Percentiles rank a stretch among this genome's conserved stretches.
These are phyloP conservation scores for Penicillium occitanis DNA, from an alignment of 2,329 filamentous ascomycete genomes.

Conservation along the genomic window DNA sequence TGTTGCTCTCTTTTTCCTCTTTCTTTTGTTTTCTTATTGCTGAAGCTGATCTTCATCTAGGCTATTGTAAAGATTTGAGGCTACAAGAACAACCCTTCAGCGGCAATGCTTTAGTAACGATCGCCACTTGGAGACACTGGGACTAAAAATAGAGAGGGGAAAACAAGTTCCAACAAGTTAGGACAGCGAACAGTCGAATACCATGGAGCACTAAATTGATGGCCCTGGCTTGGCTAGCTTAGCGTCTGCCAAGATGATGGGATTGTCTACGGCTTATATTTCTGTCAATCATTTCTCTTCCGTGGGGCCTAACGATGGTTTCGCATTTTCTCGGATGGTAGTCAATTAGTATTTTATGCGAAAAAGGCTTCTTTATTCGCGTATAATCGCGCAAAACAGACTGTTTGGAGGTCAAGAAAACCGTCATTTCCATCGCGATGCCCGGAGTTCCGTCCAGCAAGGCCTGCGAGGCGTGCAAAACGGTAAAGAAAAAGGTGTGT, in stretches of 20 bases:
- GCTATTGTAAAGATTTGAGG: neutral
- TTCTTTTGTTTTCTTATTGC: neutral
- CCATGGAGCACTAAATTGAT: too few species aligned
- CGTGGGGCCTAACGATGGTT: neutral
- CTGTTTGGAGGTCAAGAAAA: neutral
- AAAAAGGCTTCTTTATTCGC: neutral
- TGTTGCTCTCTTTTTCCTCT: too few species aligned
- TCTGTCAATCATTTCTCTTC: neutral
- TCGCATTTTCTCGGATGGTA: neutral
- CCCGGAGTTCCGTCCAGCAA: neutral
- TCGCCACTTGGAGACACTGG: neutral
- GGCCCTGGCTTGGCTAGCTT: neutral
- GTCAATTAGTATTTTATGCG: neutral
- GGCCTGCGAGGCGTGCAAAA: neutral
- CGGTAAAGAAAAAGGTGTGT: neutral
- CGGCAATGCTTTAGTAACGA: neutral
- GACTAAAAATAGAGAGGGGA: neutral
- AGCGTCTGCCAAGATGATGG: neutral
- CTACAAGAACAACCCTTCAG: neutral
- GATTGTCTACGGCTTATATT: neutral
- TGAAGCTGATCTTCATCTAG: neutral
- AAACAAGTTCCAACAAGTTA: neutral
- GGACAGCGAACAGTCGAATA: neutral
- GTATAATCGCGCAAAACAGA: neutral
- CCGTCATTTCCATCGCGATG: neutral